Percentiles rank a stretch among this genome's conserved stretches.
Evolutionary conservation across 2,329 filamentous ascomycete genomes (phyloP).

Genomic region (Exophiala sp.): DNA sequence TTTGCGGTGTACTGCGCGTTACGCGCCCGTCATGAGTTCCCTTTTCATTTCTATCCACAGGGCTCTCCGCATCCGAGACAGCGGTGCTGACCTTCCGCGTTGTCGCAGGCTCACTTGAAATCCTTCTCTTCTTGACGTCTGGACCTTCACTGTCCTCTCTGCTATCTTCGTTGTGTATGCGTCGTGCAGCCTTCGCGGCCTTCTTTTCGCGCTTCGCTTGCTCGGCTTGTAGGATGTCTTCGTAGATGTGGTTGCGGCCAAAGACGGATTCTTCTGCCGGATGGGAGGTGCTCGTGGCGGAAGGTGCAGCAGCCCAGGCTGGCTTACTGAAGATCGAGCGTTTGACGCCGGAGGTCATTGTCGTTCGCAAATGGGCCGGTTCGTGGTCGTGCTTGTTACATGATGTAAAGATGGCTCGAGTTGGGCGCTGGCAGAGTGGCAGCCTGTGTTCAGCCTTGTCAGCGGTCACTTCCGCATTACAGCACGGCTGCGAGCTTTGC

Average conservation of each 20-base stretch:
- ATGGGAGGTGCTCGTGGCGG: background rate
- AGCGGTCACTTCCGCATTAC: background rate
- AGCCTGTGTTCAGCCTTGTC: background rate
- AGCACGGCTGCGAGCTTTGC: no score
- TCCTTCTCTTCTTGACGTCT: conserved; percentile 33
- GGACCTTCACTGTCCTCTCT: conserved; percentile 10
- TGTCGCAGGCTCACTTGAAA: conserved; percentile 28
- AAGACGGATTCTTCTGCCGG: conserved; percentile 43
- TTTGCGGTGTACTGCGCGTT: conserved; percentile 18
- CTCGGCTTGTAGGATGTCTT: conserved; percentile 43
- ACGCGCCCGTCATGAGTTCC: conserved; percentile 5
- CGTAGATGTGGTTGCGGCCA: conserved; percentile 46
- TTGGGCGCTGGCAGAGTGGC: background rate
- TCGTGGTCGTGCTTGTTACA: no score
- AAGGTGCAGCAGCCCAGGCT: conserved; percentile 43
- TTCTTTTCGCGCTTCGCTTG: conserved; percentile 35
- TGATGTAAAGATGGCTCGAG: background rate
- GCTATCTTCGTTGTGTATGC: conserved; percentile 23
- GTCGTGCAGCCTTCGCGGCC: conserved; percentile 31
- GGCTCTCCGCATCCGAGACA: conserved; percentile 1
- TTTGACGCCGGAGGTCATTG: conserved; percentile 31
- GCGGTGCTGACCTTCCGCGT: conserved; percentile 31
- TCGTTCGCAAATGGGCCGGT: background rate
- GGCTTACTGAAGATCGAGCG: conserved; percentile 56
- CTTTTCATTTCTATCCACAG: background rate